Conservation (phyloP, 2,329 filamentous ascomycete genomes). For the Seiridium unicorne region DNA sequence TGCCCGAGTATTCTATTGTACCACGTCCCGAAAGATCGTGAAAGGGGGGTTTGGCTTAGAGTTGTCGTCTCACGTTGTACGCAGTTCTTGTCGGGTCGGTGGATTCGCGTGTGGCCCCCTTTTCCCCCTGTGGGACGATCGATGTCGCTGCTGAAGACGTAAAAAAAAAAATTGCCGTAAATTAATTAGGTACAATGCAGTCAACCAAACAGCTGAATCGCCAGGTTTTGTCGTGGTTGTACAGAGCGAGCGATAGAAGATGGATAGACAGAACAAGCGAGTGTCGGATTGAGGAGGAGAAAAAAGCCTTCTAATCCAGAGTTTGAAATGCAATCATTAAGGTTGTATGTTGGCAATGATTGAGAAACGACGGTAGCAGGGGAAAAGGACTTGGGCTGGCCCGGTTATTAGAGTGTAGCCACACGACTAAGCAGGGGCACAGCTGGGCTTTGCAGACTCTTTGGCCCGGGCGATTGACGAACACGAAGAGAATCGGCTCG, state of each 20-base stretch:
- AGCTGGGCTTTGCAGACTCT: not conserved
- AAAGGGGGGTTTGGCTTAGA: not conserved
- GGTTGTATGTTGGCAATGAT: not conserved
- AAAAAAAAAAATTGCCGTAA: slow-evolving; percentile 1
- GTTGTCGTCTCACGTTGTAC: slow-evolving; percentile 8
- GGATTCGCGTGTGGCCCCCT: not conserved
- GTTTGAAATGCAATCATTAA: not conserved
- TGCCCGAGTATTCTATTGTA: slow-evolving; percentile 2
- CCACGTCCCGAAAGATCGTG: slow-evolving; percentile 8
- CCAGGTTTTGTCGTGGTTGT: not conserved
- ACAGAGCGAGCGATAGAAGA: not conserved
- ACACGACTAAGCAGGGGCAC: slow-evolving; percentile 1
- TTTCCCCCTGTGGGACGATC: not conserved
- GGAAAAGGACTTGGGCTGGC: not conserved
- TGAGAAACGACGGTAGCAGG: not conserved
- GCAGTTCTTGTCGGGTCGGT: not conserved
- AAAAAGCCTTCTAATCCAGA: not conserved
- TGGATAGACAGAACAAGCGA: not conserved
- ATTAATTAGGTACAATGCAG: not conserved
- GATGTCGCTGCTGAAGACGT: not conserved
- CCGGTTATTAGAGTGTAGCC: slow-evolving; percentile 4
- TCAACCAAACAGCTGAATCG: not conserved
- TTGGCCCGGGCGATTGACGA: slow-evolving; percentile 7
- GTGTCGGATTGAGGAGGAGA: not conserved
- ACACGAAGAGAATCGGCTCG: slow-evolving; percentile 11